Conservation (phyloP, 331 rosid genomes). For the Telfairia occidentalis region DNA sequence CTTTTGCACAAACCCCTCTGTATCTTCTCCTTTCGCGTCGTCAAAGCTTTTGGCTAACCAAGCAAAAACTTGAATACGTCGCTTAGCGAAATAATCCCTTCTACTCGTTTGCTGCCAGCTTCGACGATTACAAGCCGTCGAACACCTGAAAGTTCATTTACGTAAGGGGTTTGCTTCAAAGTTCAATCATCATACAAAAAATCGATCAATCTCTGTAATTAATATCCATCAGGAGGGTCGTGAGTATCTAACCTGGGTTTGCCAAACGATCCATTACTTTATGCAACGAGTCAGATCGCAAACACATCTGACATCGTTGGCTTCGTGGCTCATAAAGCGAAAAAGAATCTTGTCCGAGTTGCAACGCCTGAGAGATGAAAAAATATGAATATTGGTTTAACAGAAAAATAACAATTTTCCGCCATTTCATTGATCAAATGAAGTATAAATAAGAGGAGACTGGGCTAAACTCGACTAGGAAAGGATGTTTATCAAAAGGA, state of each 20-base stretch:
- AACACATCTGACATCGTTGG: slow-evolving; percentile 95
- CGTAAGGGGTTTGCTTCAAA: background rate
- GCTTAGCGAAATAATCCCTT: slow-evolving; percentile 73
- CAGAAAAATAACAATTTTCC: background rate
- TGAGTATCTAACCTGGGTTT: slow-evolving; percentile 43
- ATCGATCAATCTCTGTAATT: background rate
- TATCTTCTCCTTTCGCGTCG: slow-evolving; percentile 15
- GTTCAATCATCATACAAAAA: background rate
- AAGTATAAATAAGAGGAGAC: background rate
- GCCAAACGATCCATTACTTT: slow-evolving; percentile 98
- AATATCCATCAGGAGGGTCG: background rate
- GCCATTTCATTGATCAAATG: background rate
- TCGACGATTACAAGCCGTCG: slow-evolving; percentile 87
- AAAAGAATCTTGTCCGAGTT: slow-evolving; percentile 65
- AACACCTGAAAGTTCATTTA: slow-evolving; percentile 43
- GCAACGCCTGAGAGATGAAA: slow-evolving; percentile 58
- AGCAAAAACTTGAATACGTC: slow-evolving; percentile 87
- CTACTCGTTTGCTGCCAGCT: slow-evolving; percentile 96
- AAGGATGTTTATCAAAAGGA: too few relatives aligned
- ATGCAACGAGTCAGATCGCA: slow-evolving; percentile 75
- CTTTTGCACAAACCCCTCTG: slow-evolving; percentile 14
- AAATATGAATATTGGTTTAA: background rate
- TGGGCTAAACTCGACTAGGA: too few relatives aligned
- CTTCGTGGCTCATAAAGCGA: slow-evolving; percentile 55
- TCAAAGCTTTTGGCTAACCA: slow-evolving; percentile 31